Evolutionary conservation across 768 basidiomycete species (phyloP).

Genomic region (Tylopilus sp.): DNA sequence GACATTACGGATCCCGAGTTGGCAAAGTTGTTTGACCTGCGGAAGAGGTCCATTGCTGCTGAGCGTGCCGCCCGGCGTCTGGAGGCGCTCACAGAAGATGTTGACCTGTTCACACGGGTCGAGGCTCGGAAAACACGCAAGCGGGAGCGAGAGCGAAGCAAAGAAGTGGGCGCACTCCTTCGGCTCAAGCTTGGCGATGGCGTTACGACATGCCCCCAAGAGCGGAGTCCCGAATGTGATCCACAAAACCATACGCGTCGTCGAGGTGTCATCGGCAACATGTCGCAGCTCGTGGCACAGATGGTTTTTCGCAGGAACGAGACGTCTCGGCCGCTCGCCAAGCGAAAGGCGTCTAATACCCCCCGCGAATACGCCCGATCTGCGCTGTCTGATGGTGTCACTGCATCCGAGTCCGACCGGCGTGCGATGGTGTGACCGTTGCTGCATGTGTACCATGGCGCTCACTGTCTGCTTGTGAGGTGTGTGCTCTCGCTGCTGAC

Average conservation of each 20-base stretch:
- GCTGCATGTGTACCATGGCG: conserved; percentile 12
- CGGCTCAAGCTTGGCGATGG: conserved; percentile 48
- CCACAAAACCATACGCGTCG: conserved; percentile 16
- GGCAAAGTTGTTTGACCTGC: conserved; percentile 38
- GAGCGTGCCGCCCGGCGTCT: conserved; percentile 30
- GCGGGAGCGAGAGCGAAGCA: conserved; percentile 50
- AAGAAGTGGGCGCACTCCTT: conserved; percentile 54
- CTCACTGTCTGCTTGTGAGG: conserved; percentile 21
- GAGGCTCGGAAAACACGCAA: conserved; percentile 46
- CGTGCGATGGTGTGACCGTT: background rate
- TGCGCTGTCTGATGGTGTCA: conserved; percentile 25
- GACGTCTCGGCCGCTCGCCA: conserved; percentile 36
- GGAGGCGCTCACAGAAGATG: conserved; percentile 34
- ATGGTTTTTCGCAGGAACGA: conserved; percentile 46
- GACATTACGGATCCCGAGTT: conserved; percentile 37
- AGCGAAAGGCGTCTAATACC: conserved; percentile 26
- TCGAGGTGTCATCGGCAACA: conserved; percentile 24
- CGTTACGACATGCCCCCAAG: conserved; percentile 20
- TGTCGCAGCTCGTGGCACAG: conserved; percentile 44
- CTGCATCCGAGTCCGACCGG: conserved; percentile 11
- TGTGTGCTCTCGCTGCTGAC: conserved; percentile 13
- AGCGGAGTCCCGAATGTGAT: conserved; percentile 24
- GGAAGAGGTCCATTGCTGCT: conserved; percentile 34
- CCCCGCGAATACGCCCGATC: conserved; percentile 27
- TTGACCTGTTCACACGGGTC: conserved; percentile 36